These are phyloP conservation scores for Plasmodium cynomolgi DNA, from an alignment of 169 alveolate genomes.

Conservation along the genomic window DNA sequence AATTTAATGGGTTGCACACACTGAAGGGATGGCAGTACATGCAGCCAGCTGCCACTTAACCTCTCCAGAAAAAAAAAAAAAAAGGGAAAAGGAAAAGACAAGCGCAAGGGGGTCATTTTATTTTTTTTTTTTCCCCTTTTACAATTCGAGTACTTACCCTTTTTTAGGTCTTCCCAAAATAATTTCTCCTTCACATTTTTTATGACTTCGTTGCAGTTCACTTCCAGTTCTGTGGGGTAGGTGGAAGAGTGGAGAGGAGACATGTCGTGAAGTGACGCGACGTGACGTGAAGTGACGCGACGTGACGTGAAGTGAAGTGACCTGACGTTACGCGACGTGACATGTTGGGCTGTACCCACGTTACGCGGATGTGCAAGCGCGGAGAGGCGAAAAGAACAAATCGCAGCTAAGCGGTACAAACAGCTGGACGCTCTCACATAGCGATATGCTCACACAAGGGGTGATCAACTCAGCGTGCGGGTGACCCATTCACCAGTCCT, in stretches of 20 bases:
- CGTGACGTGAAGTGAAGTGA: too few species aligned
- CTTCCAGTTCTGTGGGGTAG: slow-evolving; percentile 8
- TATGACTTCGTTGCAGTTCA: slow-evolving; percentile 28
- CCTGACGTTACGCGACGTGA: too few species aligned
- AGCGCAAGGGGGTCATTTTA: not conserved
- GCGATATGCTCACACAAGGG: too few species aligned
- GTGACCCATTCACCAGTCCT: not conserved
- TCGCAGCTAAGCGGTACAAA: not conserved
- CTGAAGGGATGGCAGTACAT: not conserved
- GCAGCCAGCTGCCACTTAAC: not conserved
- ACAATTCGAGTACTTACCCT: slow-evolving; percentile 1
- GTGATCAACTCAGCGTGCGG: not conserved
- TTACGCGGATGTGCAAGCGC: not conserved
- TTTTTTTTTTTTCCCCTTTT: not conserved
- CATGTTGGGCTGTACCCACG: not conserved
- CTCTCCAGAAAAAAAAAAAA: not conserved
- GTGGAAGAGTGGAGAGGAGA: not conserved
- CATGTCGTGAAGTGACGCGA: too few species aligned
- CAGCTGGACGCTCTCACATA: not conserved
- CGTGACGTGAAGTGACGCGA: too few species aligned
- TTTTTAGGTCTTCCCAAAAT: slow-evolving; percentile 25
- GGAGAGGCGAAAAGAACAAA: not conserved
- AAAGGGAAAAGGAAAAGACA: not conserved
- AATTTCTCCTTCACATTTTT: slow-evolving; percentile 25
- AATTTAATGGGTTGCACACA: not conserved